Evolutionary conservation across 257 asterid genomes (phyloP).

Genomic region (Scutellaria barbata): DNA sequence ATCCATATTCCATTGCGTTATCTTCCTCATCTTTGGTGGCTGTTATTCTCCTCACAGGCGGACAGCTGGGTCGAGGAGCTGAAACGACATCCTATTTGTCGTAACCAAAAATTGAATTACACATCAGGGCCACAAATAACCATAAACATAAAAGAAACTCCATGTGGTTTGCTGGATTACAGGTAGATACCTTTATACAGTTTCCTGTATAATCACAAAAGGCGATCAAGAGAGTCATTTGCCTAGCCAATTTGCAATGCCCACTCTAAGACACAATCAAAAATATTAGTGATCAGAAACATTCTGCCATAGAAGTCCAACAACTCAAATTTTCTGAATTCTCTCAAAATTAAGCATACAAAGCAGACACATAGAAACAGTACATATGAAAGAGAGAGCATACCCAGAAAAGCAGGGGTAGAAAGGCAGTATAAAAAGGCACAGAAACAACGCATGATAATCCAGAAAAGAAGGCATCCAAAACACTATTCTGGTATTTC

Average conservation of each 20-base stretch:
- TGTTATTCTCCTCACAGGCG: constrained; percentile 82
- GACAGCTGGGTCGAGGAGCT: constrained; percentile 83
- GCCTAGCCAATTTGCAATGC: constrained; percentile 93
- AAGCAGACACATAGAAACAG: no score
- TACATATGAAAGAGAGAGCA: constrained; percentile 2
- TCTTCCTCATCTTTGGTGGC: constrained; percentile 84
- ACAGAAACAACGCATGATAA: constrained; percentile 91
- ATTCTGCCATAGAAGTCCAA: neutral
- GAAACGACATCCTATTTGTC: constrained; percentile 80
- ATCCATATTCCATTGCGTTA: constrained; percentile 90
- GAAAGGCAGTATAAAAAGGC: constrained; percentile 95
- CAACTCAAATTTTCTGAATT: neutral
- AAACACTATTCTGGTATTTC: constrained; percentile 61
- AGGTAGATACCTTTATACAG: constrained; percentile 55
- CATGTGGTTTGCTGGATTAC: constrained; percentile 3
- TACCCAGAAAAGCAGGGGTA: constrained; percentile 98
- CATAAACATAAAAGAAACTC: neutral
- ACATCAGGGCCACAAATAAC: constrained; percentile 9
- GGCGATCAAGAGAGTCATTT: constrained; percentile 91
- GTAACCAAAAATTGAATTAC: constrained; percentile 31
- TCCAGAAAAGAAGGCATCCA: constrained; percentile 84
- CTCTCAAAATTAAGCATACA: neutral
- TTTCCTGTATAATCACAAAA: constrained; percentile 91
- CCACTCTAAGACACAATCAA: constrained; percentile 66
- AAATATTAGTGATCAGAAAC: neutral